These are phyloP conservation scores for Zymoseptoria tritici DNA, from an alignment of 2,329 filamentous ascomycete species.

Conservation along the genomic window DNA sequence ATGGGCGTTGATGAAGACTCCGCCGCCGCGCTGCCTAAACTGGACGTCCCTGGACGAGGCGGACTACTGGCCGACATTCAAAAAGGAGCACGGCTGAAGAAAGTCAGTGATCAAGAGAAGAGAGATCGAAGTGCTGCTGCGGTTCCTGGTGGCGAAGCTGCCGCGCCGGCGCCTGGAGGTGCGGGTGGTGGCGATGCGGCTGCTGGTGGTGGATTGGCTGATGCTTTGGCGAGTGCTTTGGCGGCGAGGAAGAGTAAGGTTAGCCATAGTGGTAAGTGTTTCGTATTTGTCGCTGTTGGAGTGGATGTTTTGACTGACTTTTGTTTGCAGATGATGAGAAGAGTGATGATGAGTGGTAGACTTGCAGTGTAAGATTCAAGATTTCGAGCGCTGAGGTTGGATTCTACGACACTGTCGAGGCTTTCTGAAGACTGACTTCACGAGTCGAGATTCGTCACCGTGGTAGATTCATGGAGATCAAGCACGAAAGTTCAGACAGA, in stretches of 20 bases:
- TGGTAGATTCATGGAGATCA: not conserved
- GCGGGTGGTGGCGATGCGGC: constrained; percentile 30
- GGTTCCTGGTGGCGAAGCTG: constrained; percentile 49
- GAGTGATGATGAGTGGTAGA: constrained; percentile 67
- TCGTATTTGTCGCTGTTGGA: constrained; percentile 2
- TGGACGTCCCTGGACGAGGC: constrained; percentile 38
- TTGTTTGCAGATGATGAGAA: constrained; percentile 59
- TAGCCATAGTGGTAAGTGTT: constrained; percentile 78
- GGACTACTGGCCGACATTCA: constrained; percentile 67
- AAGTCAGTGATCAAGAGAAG: constrained; percentile 64
- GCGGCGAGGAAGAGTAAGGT: constrained; percentile 89
- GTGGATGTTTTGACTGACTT: constrained; percentile 20
- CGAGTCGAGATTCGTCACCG: not conserved
- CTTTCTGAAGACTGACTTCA: too few relatives aligned
- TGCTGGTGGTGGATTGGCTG: constrained; percentile 47
- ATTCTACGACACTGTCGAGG: not conserved
- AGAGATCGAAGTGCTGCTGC: constrained; percentile 61
- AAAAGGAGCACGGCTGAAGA: constrained; percentile 58
- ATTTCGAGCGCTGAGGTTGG: not conserved
- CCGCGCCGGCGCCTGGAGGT: constrained; percentile 49
- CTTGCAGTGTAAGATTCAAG: not conserved
- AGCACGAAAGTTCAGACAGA: not conserved
- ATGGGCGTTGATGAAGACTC: constrained; percentile 35
- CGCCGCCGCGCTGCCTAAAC: constrained; percentile 11
- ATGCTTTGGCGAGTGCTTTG: constrained; percentile 67